A percentile compares a stretch with the other conserved stretches of the same genome.
Conservation (phyloP, 495 filamentous ascomycete species). For the Talaromyces adpressus region DNA sequence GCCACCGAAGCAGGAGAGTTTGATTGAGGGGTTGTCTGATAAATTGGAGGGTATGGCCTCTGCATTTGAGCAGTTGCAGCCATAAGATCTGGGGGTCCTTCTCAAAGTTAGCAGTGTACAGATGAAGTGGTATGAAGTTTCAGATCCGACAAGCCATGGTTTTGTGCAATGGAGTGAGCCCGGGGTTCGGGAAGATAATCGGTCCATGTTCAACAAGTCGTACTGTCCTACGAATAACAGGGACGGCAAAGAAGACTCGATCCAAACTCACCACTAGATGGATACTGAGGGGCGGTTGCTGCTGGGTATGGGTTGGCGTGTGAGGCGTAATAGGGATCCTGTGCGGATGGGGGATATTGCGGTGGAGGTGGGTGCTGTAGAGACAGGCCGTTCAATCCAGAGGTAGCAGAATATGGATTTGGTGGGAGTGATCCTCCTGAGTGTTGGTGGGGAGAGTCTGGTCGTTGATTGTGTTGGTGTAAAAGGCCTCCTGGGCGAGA, state of each 20-base stretch:
- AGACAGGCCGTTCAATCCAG: constrained; percentile 31
- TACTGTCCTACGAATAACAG: neutral
- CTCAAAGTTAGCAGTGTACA: constrained; percentile 11
- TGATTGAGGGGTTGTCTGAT: constrained; percentile 83
- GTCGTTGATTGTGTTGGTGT: constrained; percentile 56
- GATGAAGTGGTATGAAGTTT: neutral
- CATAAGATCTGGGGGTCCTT: constrained; percentile 89
- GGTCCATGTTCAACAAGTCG: neutral
- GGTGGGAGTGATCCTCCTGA: constrained; percentile 41
- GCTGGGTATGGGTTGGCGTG: constrained; percentile 71
- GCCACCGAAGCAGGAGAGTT: constrained; percentile 95
- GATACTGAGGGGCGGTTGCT: constrained; percentile 62
- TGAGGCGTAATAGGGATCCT: constrained; percentile 64
- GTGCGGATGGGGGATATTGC: constrained; percentile 52
- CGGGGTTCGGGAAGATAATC: neutral
- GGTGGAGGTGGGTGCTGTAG: constrained; percentile 32
- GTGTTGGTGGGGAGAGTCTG: constrained; percentile 38
- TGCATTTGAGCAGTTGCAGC: constrained; percentile 79
- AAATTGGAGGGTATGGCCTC: constrained; percentile 81
- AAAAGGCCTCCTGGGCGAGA: constrained; percentile 57
- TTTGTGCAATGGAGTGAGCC: neutral
- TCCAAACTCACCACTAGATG: constrained; percentile 64
- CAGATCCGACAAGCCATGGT: neutral
- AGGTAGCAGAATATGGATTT: constrained; percentile 51
- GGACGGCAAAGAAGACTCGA: constrained; percentile 7